Percentiles rank a stretch among this genome's conserved stretches.
phyloP scores from a whole-genome alignment of 441 rosid genomes.

The Adansonia grandidieri region DNA sequence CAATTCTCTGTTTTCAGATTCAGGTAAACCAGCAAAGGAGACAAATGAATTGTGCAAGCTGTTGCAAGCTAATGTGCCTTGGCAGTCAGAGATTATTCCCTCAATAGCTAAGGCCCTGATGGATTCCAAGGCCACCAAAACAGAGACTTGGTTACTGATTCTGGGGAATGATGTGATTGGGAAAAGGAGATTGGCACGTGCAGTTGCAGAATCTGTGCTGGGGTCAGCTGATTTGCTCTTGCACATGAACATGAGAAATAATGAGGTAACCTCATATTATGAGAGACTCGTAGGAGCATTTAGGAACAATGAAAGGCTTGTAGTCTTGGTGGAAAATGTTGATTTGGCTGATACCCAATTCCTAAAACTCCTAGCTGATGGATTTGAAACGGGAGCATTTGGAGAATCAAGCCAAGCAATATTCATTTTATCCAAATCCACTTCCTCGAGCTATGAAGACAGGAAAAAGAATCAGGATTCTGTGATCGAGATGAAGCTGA shows the following conservation, averaged over 20 bases:
- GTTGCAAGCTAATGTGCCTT: conserved; percentile 67
- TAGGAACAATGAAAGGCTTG: conserved; percentile 39
- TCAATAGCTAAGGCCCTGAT: conserved; percentile 54
- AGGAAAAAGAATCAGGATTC: conserved; percentile 32
- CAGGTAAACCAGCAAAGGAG: conserved; percentile 41
- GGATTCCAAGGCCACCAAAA: conserved; percentile 36
- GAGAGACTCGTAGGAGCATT: conserved; percentile 42
- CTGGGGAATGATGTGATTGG: conserved; percentile 71
- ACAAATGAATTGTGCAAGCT: conserved; percentile 38
- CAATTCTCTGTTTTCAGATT: conserved; percentile 46
- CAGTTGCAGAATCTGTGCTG: conserved; percentile 57
- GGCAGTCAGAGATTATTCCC: conserved; percentile 68
- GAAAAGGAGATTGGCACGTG: conserved; percentile 76
- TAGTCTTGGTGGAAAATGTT: conserved; percentile 64
- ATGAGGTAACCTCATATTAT: conserved; percentile 32
- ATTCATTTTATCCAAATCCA: conserved; percentile 58
- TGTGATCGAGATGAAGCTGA: conserved; percentile 62
- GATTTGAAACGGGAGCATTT: conserved; percentile 44
- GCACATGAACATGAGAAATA: conserved; percentile 42
- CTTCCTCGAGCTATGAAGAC: conserved; percentile 32
- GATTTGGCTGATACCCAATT: conserved; percentile 61
- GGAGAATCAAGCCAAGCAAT: conserved; percentile 48
- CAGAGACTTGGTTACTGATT: conserved; percentile 63
- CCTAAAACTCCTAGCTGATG: conserved; percentile 57
- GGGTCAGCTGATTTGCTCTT: conserved; percentile 58